A percentile compares a stretch with the other conserved stretches of the same genome.
phyloP scores from a whole-genome alignment of 1,284 basidiomycete genomes.

The Puccinia horiana region DNA sequence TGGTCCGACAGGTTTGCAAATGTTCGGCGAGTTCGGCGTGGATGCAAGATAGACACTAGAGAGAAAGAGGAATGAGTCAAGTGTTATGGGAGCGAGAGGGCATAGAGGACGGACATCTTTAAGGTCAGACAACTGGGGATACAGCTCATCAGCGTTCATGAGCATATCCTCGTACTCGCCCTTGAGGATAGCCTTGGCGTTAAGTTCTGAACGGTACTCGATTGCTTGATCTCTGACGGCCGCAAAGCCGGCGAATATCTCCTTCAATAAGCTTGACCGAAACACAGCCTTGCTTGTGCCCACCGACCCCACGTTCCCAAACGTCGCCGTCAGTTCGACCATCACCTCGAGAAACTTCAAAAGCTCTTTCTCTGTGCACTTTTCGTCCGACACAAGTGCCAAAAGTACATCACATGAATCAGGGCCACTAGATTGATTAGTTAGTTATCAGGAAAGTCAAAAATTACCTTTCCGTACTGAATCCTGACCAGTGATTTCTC shows the following conservation, averaged over 20 bases:
- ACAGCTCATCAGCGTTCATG: constrained; percentile 27
- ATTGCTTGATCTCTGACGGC: constrained; percentile 40
- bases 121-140: constrained; percentile 26
- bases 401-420: not conserved
- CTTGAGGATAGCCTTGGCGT: constrained; percentile 50
- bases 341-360: constrained; percentile 51
- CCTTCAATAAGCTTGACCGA: constrained; percentile 52
- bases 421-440: not conserved
- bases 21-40: constrained; percentile 55
- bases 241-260: constrained; percentile 52
- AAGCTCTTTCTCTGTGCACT: constrained; percentile 39
- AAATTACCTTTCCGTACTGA: constrained; percentile 53
- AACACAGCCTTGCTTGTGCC: constrained; percentile 2
- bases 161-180: constrained; percentile 36
- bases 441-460: not conserved
- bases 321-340: constrained; percentile 53
- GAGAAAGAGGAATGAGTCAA: not conserved
- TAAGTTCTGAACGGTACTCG: constrained; percentile 50
- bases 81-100: not conserved
- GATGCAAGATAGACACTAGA: constrained; percentile 41
- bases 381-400: not conserved
- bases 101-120: constrained; percentile 27
- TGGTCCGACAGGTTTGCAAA: constrained; percentile 53
- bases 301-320: constrained; percentile 41
- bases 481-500: constrained; percentile 57